Evolutionary conservation across 2,329 filamentous ascomycete species (phyloP).

Genomic region (Hirsutella rhossiliensis): DNA sequence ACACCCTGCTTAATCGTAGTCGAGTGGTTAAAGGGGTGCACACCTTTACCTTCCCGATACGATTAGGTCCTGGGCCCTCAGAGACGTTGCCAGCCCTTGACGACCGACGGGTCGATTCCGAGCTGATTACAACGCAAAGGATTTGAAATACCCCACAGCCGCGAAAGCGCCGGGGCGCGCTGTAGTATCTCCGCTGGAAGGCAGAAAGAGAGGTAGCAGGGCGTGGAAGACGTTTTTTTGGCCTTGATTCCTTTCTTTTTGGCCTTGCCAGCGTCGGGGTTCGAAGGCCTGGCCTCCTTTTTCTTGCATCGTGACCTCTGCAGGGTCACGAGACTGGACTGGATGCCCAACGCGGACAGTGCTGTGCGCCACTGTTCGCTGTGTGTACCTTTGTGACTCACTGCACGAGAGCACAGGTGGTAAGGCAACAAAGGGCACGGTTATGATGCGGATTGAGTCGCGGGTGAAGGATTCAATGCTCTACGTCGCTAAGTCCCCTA

Average conservation of each 20-base stretch:
- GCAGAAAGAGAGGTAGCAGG: constrained; percentile 9
- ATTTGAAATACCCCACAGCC: constrained; percentile 15
- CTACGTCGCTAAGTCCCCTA: background rate
- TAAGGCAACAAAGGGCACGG: too few species aligned
- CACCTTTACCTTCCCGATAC: background rate
- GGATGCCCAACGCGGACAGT: too few species aligned
- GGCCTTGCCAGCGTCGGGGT: background rate
- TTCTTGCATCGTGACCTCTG: too few species aligned
- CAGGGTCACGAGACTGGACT: too few species aligned
- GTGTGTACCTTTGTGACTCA: too few species aligned
- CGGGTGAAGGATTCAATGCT: too few species aligned
- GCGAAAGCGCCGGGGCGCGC: constrained; percentile 15
- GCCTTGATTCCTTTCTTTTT: background rate
- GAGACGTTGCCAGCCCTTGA: constrained; percentile 6
- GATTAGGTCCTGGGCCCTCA: background rate
- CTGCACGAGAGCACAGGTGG: too few species aligned
- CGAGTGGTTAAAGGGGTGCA: background rate
- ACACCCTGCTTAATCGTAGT: background rate
- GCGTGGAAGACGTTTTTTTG: constrained; percentile 3
- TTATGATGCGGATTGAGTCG: too few species aligned
- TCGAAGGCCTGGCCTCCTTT: background rate
- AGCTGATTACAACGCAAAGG: constrained; percentile 13
- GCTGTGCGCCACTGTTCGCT: too few species aligned
- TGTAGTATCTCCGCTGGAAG: constrained; percentile 11
- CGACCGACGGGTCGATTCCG: constrained; percentile 3